A percentile compares a stretch with the other conserved stretches of the same genome.
These are phyloP conservation scores for Bryoerythrophyllum caledonicum DNA, from an alignment of 225 moss, liverwort and hornwort genomes.

Conservation along the genomic window DNA sequence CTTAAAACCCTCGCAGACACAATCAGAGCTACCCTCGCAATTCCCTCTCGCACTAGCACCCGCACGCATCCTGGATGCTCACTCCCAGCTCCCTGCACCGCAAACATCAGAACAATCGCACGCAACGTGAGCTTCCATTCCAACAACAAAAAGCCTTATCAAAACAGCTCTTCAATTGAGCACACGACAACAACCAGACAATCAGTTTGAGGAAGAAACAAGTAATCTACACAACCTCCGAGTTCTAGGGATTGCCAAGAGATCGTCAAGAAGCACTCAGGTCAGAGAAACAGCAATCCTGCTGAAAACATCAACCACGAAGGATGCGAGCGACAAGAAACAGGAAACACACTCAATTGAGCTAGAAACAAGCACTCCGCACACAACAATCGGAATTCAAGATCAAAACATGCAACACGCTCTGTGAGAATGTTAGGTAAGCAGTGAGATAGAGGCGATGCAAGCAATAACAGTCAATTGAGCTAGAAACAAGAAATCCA, in stretches of 20 bases:
- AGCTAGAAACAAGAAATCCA: neutral
- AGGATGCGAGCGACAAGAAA: neutral
- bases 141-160: neutral
- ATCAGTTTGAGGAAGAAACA: conserved; percentile 16
- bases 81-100: conserved; percentile 13
- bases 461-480: too few relatives aligned
- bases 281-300: too few relatives aligned
- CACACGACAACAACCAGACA: neutral
- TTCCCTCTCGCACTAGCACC: neutral
- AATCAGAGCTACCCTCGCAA: neutral
- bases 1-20: conserved; percentile 5
- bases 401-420: neutral
- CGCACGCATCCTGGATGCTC: conserved; percentile 7
- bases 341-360: conserved; percentile 10
- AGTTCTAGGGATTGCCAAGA: neutral
- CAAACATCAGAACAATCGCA: neutral
- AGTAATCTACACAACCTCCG: conserved; percentile 4
- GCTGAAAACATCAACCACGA: too few relatives aligned
- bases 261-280: neutral
- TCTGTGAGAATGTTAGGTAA: neutral
- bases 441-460: too few relatives aligned
- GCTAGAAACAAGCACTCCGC: conserved; percentile 18
- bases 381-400: neutral
- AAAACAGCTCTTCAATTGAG: neutral
- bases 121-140: neutral